phyloP scores from a whole-genome alignment of 202 grass and related monocot genomes.

The Elaeis oleifera region DNA sequence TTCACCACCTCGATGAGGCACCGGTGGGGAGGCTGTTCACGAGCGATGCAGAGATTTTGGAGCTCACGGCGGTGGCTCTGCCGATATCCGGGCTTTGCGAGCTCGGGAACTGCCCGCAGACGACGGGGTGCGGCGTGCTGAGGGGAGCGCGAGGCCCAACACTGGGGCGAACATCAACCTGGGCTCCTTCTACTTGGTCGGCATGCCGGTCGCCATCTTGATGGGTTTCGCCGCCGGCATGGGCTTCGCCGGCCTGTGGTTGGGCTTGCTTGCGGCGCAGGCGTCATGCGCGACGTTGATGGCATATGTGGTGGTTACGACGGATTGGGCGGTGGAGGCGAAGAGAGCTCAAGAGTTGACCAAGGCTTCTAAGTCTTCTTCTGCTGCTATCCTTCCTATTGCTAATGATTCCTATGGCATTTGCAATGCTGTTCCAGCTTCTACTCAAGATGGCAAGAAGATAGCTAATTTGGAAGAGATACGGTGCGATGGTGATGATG shows the following conservation, averaged over 20 bases:
- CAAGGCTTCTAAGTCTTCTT: slow-evolving; percentile 17
- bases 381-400: background rate
- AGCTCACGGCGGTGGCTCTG: slow-evolving; percentile 61
- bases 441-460: no score
- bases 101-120: slow-evolving; percentile 95
- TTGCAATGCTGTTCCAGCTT: no score
- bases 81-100: slow-evolving; percentile 92
- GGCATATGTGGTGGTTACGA: slow-evolving; percentile 49
- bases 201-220: slow-evolving; percentile 80
- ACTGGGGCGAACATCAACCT: slow-evolving; percentile 80
- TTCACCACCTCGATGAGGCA: slow-evolving; percentile 68
- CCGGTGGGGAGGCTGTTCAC: slow-evolving; percentile 79
- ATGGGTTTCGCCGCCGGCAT: slow-evolving; percentile 52
- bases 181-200: slow-evolving; percentile 85
- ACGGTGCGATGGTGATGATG: slow-evolving; percentile 5
- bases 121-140: slow-evolving; percentile 80
- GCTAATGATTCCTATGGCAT: no score
- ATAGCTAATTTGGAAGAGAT: slow-evolving; percentile 23
- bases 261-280: slow-evolving; percentile 86
- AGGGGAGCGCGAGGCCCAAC: slow-evolving; percentile 59
- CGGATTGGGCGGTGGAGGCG: slow-evolving; percentile 80
- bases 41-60: slow-evolving; percentile 43
- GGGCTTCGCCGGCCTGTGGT: slow-evolving; percentile 80
- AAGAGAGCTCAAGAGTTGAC: slow-evolving; percentile 62
- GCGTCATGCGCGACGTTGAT: slow-evolving; percentile 68